Base-by-base conservation (phyloP, 306 rosid genomes). In the Geum urbanum region DNA sequence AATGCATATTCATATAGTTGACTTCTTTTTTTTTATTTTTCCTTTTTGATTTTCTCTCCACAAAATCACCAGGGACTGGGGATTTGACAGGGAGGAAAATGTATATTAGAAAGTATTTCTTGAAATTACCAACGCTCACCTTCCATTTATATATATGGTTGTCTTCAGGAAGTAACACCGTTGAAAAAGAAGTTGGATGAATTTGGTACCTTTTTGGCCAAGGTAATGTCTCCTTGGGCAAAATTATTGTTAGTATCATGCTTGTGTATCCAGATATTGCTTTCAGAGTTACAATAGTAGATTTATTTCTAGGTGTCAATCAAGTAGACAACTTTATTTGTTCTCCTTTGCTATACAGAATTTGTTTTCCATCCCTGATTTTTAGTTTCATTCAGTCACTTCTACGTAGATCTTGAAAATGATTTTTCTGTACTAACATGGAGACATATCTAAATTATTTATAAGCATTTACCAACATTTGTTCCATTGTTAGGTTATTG, bases 171-270 rank as follows among this genome's bases (percentile, higher is more conserved):
- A 84, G 97, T 9, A 64, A 94, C 98, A 9, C 98, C 97, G 15
- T 77, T 94, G 89, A 94, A 94, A 82, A 94, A 91, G 87, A 94
- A 94, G 89, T 79, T 94, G 79, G 97, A 94, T 4, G 98, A 91
- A 51, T 94, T 94, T 75, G 98, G 98, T 69, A 87, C 96, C 72
- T 90, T 94, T 79, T 78, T 94, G 80, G 97, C 98, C 76, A 94
- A 90, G 97, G 97, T 92, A 79, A 81, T 66, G 37, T 83, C 49
- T 10, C 74, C 55, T 72, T 37, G 55, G 60, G 71, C 15, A 46
- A 8, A 16, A 13, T 61, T 61, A 37, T 16, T 41, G 15, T 18
- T 3, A 24, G 57, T 7, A 27, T 53, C 50, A 37, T 61, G 3
- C 50, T 61, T 49, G 44, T 45, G 20, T 49, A 39, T 61, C 16